phyloP scores from a whole-genome alignment of 202 grass and related monocot species.

The Digitaria exilis region DNA sequence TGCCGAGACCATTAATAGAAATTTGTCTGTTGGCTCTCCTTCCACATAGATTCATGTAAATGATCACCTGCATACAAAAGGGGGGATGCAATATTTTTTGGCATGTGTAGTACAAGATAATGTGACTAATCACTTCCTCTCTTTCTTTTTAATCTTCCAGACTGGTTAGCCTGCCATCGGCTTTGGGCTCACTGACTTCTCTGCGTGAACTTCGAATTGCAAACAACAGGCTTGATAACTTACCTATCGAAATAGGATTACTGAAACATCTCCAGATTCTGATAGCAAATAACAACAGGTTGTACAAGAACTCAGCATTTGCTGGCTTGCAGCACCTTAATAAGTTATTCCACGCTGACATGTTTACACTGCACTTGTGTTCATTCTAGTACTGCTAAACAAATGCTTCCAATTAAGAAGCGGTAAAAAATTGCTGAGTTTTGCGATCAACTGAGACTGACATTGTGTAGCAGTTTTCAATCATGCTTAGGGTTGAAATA shows the following conservation, averaged over 20 bases:
- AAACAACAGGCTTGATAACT: conserved; percentile 63
- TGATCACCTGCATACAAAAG: background rate
- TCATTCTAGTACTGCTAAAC: conserved; percentile 19
- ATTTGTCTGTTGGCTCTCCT: background rate
- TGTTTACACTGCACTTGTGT: background rate
- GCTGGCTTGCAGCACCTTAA: conserved; percentile 19
- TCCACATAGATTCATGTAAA: conserved; percentile 22
- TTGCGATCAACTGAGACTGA: background rate
- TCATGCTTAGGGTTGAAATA: background rate
- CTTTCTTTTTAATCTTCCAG: conserved; percentile 56
- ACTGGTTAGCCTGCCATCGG: conserved; percentile 68
- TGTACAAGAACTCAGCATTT: conserved; percentile 25
- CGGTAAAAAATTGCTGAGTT: background rate
- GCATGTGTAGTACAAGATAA: conserved; percentile 35
- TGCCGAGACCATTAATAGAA: background rate
- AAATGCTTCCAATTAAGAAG: conserved; percentile 14
- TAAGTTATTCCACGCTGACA: conserved; percentile 18
- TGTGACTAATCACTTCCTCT: background rate
- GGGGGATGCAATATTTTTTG: conserved; percentile 37
- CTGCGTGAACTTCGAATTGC: conserved; percentile 79
- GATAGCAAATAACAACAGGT: conserved; percentile 87
- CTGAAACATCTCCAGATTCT: conserved; percentile 80
- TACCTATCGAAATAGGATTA: conserved; percentile 76
- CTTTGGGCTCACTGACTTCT: conserved; percentile 67
- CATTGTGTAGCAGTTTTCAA: background rate